Evolutionary conservation across 139 green algal genomes (phyloP).

Genomic region (Chara braunii): DNA sequence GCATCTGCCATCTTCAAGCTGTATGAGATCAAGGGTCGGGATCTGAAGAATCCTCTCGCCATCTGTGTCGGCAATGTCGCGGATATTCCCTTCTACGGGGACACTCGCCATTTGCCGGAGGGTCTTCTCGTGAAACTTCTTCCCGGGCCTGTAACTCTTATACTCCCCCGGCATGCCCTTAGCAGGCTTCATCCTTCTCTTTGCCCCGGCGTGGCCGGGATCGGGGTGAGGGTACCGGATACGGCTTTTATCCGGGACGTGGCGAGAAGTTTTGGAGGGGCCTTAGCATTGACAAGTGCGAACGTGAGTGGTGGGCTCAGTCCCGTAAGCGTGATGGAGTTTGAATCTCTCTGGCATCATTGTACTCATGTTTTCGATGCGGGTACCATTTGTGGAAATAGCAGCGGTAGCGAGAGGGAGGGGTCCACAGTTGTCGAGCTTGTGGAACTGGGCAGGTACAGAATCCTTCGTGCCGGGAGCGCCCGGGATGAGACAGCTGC

Average conservation of each 20-base stretch:
- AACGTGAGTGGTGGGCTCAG: conserved; percentile 35
- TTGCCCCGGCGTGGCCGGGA: conserved; percentile 26
- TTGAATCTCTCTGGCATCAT: conserved; percentile 22
- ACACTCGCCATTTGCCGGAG: conserved; percentile 31
- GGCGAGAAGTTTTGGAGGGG: neutral
- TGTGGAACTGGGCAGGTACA: conserved; percentile 9
- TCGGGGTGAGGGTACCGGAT: conserved; percentile 40
- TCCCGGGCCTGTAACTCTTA: conserved; percentile 39
- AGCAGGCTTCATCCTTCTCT: conserved; percentile 20
- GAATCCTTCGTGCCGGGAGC: conserved; percentile 37
- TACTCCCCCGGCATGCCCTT: conserved; percentile 31
- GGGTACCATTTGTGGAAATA: conserved; percentile 10
- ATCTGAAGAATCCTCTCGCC: conserved; percentile 35
- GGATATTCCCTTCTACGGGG: conserved; percentile 35
- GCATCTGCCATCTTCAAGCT: conserved; percentile 21
- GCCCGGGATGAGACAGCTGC: too few species aligned
- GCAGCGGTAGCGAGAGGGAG: neutral
- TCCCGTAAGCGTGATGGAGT: conserved; percentile 31
- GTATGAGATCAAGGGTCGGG: conserved; percentile 42
- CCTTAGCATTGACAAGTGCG: conserved; percentile 41
- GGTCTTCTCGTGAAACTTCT: conserved; percentile 32
- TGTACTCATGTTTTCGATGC: conserved; percentile 43
- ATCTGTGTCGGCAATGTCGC: conserved; percentile 39
- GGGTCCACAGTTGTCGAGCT: conserved; percentile 44
- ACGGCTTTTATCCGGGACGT: conserved; percentile 29